phyloP scores from a whole-genome alignment of 176 grass and related monocot species.

The Hordeum marinum region DNA sequence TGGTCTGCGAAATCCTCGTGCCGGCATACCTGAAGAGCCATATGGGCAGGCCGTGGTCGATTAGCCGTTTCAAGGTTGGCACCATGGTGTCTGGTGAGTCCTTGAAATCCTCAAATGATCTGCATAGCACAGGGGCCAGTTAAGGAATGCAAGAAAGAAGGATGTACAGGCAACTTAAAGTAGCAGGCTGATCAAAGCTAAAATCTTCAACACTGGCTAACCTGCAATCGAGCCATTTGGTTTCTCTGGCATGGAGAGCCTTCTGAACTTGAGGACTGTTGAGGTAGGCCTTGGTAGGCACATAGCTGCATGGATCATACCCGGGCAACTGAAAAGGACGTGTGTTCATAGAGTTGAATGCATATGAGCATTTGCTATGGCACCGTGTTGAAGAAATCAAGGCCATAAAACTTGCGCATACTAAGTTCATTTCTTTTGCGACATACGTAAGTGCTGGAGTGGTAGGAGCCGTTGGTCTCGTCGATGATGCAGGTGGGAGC shows the following conservation, averaged over 20 bases:
- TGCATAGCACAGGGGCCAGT: not conserved
- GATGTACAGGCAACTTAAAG: too few species aligned
- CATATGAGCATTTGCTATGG: too few species aligned
- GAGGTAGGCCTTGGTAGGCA: not conserved
- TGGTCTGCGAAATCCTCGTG: too few species aligned
- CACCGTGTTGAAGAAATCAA: too few species aligned
- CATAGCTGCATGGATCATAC: not conserved
- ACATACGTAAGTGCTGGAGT: not conserved
- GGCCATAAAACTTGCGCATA: too few species aligned
- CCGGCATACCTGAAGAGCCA: not conserved
- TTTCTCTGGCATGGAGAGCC: not conserved
- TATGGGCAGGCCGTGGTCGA: not conserved
- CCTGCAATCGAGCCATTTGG: not conserved
- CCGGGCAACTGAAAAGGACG: not conserved
- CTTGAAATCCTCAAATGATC: not conserved
- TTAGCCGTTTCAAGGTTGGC: not conserved
- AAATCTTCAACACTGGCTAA: too few species aligned
- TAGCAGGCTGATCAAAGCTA: too few species aligned
- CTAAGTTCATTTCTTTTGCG: too few species aligned
- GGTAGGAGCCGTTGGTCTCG: not conserved
- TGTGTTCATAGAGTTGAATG: too few species aligned
- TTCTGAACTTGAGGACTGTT: not conserved
- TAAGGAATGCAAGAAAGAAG: too few species aligned
- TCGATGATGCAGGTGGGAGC: not conserved
- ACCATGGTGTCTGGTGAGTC: not conserved